A percentile compares a stretch with the other conserved stretches of the same genome.
phyloP scores from a whole-genome alignment of 257 asterid species.

The Mentha longifolia region DNA sequence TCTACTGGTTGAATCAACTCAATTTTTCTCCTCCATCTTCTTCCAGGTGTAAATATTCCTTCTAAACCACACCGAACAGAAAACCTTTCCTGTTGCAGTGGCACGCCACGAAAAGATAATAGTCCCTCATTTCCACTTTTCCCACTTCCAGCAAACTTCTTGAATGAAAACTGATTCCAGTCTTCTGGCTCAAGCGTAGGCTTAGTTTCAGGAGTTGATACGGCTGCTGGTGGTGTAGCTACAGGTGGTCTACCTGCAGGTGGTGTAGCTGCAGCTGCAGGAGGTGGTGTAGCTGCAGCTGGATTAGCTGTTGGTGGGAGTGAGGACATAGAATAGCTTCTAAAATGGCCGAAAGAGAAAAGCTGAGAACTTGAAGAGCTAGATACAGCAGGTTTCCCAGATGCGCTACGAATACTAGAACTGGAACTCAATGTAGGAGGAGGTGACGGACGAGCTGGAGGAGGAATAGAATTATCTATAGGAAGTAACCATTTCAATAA shows the following conservation, averaged over 20 bases:
- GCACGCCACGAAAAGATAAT: slow-evolving; percentile 92
- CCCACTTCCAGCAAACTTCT: slow-evolving; percentile 58
- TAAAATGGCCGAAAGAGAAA: slow-evolving; percentile 83
- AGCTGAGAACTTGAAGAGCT: slow-evolving; percentile 85
- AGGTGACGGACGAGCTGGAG: slow-evolving; percentile 68
- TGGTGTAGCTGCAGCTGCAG: slow-evolving; percentile 42
- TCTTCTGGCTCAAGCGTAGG: slow-evolving; percentile 68
- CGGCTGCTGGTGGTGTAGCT: slow-evolving; percentile 57
- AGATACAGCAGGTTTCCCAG: slow-evolving; percentile 63
- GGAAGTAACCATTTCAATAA: slow-evolving; percentile 95
- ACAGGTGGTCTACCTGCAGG: slow-evolving; percentile 44
- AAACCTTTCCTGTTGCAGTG: slow-evolving; percentile 90
- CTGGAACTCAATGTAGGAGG: slow-evolving; percentile 71
- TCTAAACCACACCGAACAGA: slow-evolving; percentile 96
- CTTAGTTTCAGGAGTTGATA: slow-evolving; percentile 54
- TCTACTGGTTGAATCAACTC: slow-evolving; percentile 93
- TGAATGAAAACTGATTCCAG: slow-evolving; percentile 77
- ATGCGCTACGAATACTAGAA: slow-evolving; percentile 70
- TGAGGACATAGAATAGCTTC: slow-evolving; percentile 98
- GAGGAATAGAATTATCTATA: slow-evolving; percentile 79
- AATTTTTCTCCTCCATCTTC: slow-evolving; percentile 94
- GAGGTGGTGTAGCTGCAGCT: slow-evolving; percentile 56
- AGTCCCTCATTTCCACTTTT: slow-evolving; percentile 65
- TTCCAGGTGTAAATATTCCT: slow-evolving; percentile 94
- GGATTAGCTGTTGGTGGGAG: slow-evolving; percentile 73